Evolutionary conservation across 768 basidiomycete genomes (phyloP).

Genomic region (Pleurotus citrinopileatus): DNA sequence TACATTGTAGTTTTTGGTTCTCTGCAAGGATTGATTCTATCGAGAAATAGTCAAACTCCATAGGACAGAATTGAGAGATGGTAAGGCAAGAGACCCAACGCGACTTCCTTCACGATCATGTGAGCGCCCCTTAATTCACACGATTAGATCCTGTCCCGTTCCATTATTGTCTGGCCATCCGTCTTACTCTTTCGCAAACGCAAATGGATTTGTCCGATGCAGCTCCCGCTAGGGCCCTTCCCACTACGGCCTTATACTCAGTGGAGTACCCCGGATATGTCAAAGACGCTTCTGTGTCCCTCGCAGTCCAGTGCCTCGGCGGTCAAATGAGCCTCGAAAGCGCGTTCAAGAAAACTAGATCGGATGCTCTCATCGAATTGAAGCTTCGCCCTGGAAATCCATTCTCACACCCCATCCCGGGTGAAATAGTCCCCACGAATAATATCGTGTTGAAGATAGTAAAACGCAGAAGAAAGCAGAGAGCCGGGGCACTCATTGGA

Average conservation of each 20-base stretch:
- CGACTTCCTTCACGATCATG: conserved; percentile 10
- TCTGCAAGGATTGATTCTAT: conserved; percentile 89
- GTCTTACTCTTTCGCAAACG: no score
- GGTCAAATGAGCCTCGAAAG: conserved; percentile 68
- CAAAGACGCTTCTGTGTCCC: conserved; percentile 51
- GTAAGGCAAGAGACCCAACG: not conserved
- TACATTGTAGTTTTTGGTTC: conserved; percentile 94
- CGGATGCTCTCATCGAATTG: conserved; percentile 71
- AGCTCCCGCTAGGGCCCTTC: conserved; percentile 42
- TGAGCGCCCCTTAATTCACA: not conserved
- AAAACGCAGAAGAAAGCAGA: conserved; percentile 58
- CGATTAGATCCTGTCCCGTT: no score
- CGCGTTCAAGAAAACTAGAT: conserved; percentile 71
- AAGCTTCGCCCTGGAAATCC: conserved; percentile 69
- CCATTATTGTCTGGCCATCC: no score
- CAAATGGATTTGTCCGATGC: conserved; percentile 7
- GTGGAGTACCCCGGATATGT: conserved; percentile 93
- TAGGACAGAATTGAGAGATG: conserved; percentile 27
- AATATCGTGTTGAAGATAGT: conserved; percentile 87
- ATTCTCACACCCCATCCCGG: conserved; percentile 82
- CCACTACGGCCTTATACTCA: conserved; percentile 65
- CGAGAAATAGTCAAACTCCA: conserved; percentile 93
- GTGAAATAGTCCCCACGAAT: conserved; percentile 71
- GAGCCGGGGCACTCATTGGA: conserved; percentile 42
- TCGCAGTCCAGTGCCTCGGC: conserved; percentile 65